phyloP scores from a whole-genome alignment of 2,329 filamentous ascomycete species.

The Alternaria angustiovoidea region DNA sequence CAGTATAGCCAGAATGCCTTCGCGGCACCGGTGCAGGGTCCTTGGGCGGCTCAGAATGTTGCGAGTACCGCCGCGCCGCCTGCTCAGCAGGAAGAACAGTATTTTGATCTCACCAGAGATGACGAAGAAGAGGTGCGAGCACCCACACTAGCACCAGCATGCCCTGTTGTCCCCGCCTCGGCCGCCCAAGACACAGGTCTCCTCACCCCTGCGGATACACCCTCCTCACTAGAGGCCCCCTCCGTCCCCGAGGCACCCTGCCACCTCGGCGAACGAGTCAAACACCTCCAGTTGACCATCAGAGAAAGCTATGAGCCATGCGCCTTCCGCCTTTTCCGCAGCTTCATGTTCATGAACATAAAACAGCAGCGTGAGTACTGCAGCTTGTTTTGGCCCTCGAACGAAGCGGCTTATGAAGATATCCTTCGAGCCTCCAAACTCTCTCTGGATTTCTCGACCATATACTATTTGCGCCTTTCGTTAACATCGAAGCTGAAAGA shows the following conservation, averaged over 20 bases:
- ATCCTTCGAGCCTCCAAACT: neutral
- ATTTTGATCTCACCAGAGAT: neutral
- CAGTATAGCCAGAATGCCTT: neutral
- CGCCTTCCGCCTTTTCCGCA: neutral
- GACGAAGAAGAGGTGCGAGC: neutral
- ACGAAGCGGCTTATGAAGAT: constrained; percentile 3
- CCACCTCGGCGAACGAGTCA: neutral
- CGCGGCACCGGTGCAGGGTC: neutral
- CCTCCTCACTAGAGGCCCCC: neutral
- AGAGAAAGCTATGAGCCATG: neutral
- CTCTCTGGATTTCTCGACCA: neutral
- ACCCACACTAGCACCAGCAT: neutral
- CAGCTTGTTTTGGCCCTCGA: constrained; percentile 1
- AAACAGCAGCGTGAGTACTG: neutral
- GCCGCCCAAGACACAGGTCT: neutral
- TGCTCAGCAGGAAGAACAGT: neutral
- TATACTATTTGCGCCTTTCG: neutral
- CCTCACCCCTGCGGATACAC: neutral
- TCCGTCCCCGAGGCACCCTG: neutral
- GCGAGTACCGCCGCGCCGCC: neutral
- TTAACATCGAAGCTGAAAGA: neutral
- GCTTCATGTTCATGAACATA: neutral
- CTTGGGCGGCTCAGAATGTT: neutral
- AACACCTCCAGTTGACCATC: neutral
- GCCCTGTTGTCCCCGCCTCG: neutral